These are phyloP conservation scores for Capsicum chinense DNA, from an alignment of 257 asterid genomes.

Conservation along the genomic window DNA sequence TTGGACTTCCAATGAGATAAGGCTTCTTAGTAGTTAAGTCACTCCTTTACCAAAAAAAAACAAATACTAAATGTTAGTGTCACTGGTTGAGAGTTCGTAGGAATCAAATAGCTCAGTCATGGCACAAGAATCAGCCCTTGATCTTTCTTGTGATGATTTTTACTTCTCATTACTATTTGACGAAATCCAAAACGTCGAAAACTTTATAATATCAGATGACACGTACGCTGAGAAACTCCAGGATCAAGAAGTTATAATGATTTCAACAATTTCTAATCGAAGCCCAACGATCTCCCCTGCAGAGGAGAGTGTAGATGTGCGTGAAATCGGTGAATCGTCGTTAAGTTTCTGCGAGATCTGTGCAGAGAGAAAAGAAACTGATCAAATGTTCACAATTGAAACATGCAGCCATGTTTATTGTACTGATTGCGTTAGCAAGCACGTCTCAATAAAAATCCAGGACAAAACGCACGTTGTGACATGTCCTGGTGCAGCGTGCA, in stretches of 20 bases:
- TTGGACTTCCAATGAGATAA: too few relatives aligned
- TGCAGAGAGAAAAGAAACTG: conserved; percentile 42
- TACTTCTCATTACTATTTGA: conserved; percentile 28
- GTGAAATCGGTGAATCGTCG: conserved; percentile 32
- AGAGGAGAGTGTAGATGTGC: background rate
- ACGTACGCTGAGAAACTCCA: conserved; percentile 45
- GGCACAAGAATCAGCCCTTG: conserved; percentile 3
- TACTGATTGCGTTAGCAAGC: conserved; percentile 51
- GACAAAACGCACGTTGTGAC: conserved; percentile 12
- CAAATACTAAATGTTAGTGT: too few relatives aligned
- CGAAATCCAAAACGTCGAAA: background rate
- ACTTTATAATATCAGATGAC: conserved; percentile 33
- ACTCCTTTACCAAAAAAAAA: too few relatives aligned
- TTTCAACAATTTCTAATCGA: conserved; percentile 29
- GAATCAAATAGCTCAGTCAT: background rate
- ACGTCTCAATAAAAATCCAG: conserved; percentile 41
- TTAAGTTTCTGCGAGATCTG: conserved; percentile 57
- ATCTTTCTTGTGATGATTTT: conserved; percentile 37
- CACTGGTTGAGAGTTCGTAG: background rate
- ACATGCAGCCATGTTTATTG: conserved; percentile 57
- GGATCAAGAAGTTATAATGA: conserved; percentile 48
- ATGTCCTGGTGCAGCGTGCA: conserved; percentile 64
- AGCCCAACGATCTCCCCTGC: background rate
- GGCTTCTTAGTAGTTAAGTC: too few relatives aligned
- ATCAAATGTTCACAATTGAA: conserved; percentile 38